Conservation (phyloP, 2,329 filamentous ascomycete species). For the Aspergillus sp. region DNA sequence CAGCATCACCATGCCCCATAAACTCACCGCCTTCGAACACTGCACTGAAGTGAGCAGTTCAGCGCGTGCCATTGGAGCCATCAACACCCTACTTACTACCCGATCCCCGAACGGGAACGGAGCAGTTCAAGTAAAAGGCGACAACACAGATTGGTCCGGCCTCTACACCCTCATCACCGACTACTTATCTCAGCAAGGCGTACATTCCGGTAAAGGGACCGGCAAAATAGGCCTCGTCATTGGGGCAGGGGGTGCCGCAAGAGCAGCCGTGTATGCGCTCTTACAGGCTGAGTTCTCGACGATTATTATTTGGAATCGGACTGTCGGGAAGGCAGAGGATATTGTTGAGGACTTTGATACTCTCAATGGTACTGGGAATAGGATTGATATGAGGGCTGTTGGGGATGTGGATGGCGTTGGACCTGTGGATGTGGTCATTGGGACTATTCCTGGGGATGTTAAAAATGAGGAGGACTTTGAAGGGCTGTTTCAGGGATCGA, state of each 20-base stretch:
- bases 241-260: neutral
- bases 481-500: neutral
- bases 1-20: conserved; percentile 62
- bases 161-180: neutral
- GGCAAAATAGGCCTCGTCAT: neutral
- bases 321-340: neutral
- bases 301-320: neutral
- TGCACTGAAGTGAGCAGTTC: neutral
- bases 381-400: neutral
- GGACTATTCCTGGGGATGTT: neutral
- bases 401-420: neutral
- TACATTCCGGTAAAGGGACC: neutral
- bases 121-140: neutral
- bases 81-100: neutral
- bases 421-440: neutral
- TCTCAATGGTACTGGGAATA: neutral
- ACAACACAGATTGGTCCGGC: neutral
- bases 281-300: neutral
- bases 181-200: neutral
- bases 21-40: conserved; percentile 10
- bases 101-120: neutral
- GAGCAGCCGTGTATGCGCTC: neutral
- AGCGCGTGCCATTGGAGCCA: neutral
- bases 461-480: neutral
- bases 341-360: neutral